Evolutionary conservation across 2,329 filamentous ascomycete genomes (phyloP).

Genomic region (Ceratocystis ficicola): DNA sequence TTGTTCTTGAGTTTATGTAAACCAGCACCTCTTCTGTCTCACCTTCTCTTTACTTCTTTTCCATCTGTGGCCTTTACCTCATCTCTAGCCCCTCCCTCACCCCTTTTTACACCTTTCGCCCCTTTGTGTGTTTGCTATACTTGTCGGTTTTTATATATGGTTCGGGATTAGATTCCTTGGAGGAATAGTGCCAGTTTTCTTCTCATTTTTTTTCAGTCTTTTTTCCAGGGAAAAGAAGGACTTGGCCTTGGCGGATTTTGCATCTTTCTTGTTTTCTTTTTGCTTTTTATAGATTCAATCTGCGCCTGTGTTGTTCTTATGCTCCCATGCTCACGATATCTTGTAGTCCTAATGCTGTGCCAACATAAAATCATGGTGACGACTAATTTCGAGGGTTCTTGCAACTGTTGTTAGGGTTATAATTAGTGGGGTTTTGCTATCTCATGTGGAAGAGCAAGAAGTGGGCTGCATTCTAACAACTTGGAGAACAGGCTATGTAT

Average conservation of each 20-base stretch:
- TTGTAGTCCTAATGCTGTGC: too few relatives aligned
- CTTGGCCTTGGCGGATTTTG: not conserved
- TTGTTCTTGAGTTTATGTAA: not conserved
- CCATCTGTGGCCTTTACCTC: not conserved
- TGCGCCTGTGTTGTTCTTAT: not conserved
- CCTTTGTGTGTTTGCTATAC: conserved; percentile 1
- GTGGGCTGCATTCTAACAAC: too few relatives aligned
- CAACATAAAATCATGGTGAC: too few relatives aligned
- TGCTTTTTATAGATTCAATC: not conserved
- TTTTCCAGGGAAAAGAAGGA: not conserved
- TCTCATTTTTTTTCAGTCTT: not conserved
- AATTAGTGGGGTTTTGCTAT: too few relatives aligned
- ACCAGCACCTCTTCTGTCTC: not conserved
- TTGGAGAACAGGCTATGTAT: too few relatives aligned
- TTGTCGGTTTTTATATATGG: conserved; percentile 13
- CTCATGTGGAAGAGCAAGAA: too few relatives aligned
- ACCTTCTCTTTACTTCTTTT: not conserved
- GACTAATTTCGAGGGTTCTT: too few relatives aligned
- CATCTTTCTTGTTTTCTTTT: not conserved
- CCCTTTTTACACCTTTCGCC: not conserved
- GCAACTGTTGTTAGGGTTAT: too few relatives aligned
- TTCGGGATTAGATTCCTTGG: conserved; percentile 12
- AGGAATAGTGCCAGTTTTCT: not conserved
- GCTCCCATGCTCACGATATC: too few relatives aligned
- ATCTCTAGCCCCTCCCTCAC: not conserved